These are phyloP conservation scores for Backusella mclennaniae DNA, from an alignment of 192 early-diverging fungal species.

Conservation along the genomic window DNA sequence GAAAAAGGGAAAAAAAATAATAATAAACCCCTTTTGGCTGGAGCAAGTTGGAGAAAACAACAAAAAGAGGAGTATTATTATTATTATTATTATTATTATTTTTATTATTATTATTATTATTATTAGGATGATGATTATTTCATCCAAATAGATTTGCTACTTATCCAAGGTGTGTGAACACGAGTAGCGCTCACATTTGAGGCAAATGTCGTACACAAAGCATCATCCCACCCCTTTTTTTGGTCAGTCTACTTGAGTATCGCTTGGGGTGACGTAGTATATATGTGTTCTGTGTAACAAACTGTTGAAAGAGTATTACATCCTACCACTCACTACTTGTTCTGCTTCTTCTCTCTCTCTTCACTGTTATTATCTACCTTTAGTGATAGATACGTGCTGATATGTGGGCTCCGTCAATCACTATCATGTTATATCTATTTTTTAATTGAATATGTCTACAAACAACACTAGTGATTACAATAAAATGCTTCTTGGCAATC, in stretches of 20 bases:
- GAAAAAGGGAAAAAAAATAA: not conserved
- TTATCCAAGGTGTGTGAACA: constrained; percentile 12
- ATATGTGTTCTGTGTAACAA: not conserved
- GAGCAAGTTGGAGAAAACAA: not conserved
- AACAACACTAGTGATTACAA: too few species aligned
- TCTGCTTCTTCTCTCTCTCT: not conserved
- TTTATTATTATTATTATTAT: too few species aligned
- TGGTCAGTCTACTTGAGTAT: not conserved
- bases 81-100: too few species aligned
- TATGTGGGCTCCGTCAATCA: not conserved
- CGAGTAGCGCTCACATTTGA: constrained; percentile 19
- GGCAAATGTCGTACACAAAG: constrained; percentile 19
- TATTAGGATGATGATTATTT: not conserved
- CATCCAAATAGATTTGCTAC: constrained; percentile 4
- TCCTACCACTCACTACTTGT: not conserved
- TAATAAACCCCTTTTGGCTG: not conserved
- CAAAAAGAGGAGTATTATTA: not conserved
- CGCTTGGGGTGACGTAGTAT: not conserved
- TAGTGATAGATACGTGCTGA: not conserved
- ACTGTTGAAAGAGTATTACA: not conserved
- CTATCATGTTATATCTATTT: not conserved
- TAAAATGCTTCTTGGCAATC: too few species aligned
- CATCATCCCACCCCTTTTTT: constrained; percentile 17
- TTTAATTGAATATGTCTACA: too few species aligned
- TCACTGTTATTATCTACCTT: not conserved